Conservation (phyloP, 208 protist species). For the Acanthamoeba healyi region DNA sequence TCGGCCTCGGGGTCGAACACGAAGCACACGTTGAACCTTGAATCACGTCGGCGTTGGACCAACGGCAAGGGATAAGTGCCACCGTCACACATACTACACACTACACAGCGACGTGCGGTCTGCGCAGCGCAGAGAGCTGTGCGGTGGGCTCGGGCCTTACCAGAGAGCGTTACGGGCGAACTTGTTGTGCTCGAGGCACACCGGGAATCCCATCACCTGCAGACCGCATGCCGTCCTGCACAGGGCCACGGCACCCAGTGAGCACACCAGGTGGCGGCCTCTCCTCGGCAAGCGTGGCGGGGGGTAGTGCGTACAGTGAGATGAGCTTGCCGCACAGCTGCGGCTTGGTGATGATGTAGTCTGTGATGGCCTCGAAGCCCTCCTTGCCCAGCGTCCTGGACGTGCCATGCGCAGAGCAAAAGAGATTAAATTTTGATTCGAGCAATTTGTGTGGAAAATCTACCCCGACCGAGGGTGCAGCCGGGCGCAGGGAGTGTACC, state of each 20-base stretch:
- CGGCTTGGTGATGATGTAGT: conserved; percentile 85
- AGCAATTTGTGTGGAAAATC: not conserved
- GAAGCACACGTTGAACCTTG: conserved; percentile 83
- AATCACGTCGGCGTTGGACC: too few species aligned
- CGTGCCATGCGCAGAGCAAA: too few species aligned
- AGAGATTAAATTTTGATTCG: not conserved
- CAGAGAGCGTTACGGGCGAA: conserved; percentile 67
- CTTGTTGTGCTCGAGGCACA: conserved; percentile 72
- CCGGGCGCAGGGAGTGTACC: too few species aligned
- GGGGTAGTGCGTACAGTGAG: conserved; percentile 23
- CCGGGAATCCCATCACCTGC: conserved; percentile 68
- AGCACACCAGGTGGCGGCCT: not conserved
- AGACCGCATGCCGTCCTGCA: not conserved
- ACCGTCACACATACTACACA: too few species aligned
- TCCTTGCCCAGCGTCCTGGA: conserved; percentile 71
- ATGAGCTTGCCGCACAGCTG: conserved; percentile 81
- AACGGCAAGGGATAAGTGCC: too few species aligned
- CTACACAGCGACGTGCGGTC: too few species aligned
- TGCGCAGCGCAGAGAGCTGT: not conserved
- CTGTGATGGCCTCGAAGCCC: conserved; percentile 78
- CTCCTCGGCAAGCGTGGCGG: not conserved
- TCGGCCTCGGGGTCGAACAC: conserved; percentile 69
- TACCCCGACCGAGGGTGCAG: not conserved
- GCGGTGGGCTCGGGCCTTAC: too few species aligned
- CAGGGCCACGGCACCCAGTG: not conserved